Conservation (phyloP, 768 basidiomycete species). For the Sporobolomyces pararoseus region DNA sequence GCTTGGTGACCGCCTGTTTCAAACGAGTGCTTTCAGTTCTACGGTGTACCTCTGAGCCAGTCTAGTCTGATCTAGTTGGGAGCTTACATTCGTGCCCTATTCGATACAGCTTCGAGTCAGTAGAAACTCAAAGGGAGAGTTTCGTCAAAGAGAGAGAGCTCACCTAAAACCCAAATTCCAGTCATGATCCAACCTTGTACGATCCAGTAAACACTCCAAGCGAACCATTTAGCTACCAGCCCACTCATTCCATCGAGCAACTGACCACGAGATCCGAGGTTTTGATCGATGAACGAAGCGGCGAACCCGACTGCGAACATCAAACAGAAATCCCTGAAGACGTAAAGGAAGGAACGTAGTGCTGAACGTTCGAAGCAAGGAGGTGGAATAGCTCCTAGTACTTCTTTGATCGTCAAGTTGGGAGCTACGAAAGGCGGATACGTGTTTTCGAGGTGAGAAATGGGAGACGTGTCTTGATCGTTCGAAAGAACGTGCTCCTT, state of each 20-base stretch:
- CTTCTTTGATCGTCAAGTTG: slow-evolving; percentile 42
- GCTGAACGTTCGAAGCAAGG: slow-evolving; percentile 91
- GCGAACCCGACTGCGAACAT: slow-evolving; percentile 66
- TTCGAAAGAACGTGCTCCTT: too few relatives aligned
- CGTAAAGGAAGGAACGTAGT: slow-evolving; percentile 68
- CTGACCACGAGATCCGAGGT: slow-evolving; percentile 52
- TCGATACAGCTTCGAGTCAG: too few relatives aligned
- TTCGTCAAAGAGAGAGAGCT: too few relatives aligned
- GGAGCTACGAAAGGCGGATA: slow-evolving; percentile 39
- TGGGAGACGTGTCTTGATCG: neutral
- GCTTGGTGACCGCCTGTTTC: slow-evolving; percentile 82
- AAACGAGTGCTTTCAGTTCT: too few relatives aligned
- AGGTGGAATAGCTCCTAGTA: slow-evolving; percentile 42
- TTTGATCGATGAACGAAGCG: slow-evolving; percentile 61
- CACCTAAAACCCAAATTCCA: slow-evolving; percentile 90
- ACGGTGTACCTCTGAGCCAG: too few relatives aligned
- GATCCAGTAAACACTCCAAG: slow-evolving; percentile 42
- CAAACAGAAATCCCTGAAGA: slow-evolving; percentile 70
- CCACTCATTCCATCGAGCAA: slow-evolving; percentile 54
- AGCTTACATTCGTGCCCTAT: slow-evolving; percentile 20
- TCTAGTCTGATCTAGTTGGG: too few relatives aligned
- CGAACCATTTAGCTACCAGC: slow-evolving; percentile 56
- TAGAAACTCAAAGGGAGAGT: too few relatives aligned
- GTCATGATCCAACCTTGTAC: slow-evolving; percentile 70
- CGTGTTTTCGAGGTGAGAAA: slow-evolving; percentile 6